Base-by-base conservation (phyloP, 176 grass and related monocot genomes). In the Phoenix roebelenii region DNA sequence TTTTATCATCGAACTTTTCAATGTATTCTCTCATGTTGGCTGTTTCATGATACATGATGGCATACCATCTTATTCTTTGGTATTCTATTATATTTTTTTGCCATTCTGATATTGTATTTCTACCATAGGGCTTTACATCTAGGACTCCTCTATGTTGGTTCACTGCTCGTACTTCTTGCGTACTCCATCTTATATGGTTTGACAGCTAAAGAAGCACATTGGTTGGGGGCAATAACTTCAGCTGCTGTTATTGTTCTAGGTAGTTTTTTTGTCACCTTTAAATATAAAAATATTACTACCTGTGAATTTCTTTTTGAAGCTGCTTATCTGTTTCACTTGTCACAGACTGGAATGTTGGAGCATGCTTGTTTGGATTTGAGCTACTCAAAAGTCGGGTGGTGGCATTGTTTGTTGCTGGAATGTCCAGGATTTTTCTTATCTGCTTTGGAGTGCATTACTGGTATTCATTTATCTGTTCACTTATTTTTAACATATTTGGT, bases 401-500 rank as follows among this genome's bases (percentile, higher is more conserved):
- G 24, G 93, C 80, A 5, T 69, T 98, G 54, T 85, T 77, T 76
- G 81, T 98, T 64, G 93, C 88, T 55, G 93, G 93, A 68, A 85
- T 61, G 78, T 98, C 93, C 68, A 91, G 93, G 73, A 71, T 90
- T 70, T 98, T 92, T 59, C 93, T 98, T 73, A 92, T 98, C 79
- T 98, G 76, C 76, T 98, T 98, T 81, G 93, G 93, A 76, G 84
- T 92, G 63, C 75, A 98, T 68, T 98, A 92, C 76, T 98, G 93
- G 93, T 98, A 78, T 63, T 66, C 73, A 69, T 73, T 52, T 35
- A 67, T 72, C 20, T 51, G 68, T 61, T 3, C 74, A 51, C 52
- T 77, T 63, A 62, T 62, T 58, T 69, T 56, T 12, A 44, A 12
- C 35, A 14, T 44, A 12, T 44, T 12, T 44, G 35, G 35, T 14